These are phyloP conservation scores for Cytospora schulzeri DNA, from an alignment of 2,329 filamentous ascomycete species.

Conservation along the genomic window DNA sequence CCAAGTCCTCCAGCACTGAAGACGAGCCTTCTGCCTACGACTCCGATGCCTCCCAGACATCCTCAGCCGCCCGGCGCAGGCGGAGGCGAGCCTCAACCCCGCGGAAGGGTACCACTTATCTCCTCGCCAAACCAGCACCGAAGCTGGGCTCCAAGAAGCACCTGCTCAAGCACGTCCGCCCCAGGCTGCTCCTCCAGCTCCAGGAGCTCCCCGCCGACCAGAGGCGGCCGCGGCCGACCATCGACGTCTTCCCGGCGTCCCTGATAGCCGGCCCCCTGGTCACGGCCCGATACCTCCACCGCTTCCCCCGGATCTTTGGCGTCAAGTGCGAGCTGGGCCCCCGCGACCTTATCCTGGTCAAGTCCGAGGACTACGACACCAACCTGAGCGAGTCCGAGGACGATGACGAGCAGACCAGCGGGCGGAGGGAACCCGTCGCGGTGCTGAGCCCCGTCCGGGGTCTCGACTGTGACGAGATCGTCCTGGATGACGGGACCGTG, in stretches of 20 bases:
- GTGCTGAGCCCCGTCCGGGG: slow-evolving; percentile 64
- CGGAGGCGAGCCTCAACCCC: slow-evolving; percentile 48
- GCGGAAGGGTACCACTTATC: slow-evolving; percentile 63
- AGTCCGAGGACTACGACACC: slow-evolving; percentile 66
- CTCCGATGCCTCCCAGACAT: slow-evolving; percentile 39
- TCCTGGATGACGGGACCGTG: slow-evolving; percentile 63
- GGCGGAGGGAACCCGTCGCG: slow-evolving; percentile 58
- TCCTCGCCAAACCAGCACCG: slow-evolving; percentile 69
- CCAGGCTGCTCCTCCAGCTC: slow-evolving; percentile 70
- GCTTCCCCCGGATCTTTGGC: slow-evolving; percentile 65
- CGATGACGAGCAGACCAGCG: slow-evolving; percentile 37
- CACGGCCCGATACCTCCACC: slow-evolving; percentile 59
- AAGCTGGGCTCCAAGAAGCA: slow-evolving; percentile 62
- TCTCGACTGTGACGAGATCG: slow-evolving; percentile 63
- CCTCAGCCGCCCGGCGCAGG: slow-evolving; percentile 28
- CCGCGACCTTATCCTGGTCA: slow-evolving; percentile 72
- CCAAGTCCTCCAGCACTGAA: slow-evolving; percentile 45
- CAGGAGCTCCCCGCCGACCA: slow-evolving; percentile 62
- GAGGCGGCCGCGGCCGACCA: slow-evolving; percentile 64
- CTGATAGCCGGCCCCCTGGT: slow-evolving; percentile 57
- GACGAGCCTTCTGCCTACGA: slow-evolving; percentile 51
- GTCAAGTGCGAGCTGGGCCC: slow-evolving; percentile 65
- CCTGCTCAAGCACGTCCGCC: slow-evolving; percentile 66
- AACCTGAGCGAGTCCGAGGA: slow-evolving; percentile 45
- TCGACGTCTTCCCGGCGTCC: slow-evolving; percentile 75